Evolutionary conservation across 257 asterid genomes (phyloP), one percentile per base, ranked within the genome.

Genomic region (Solanum bulbocastanum): DNA sequence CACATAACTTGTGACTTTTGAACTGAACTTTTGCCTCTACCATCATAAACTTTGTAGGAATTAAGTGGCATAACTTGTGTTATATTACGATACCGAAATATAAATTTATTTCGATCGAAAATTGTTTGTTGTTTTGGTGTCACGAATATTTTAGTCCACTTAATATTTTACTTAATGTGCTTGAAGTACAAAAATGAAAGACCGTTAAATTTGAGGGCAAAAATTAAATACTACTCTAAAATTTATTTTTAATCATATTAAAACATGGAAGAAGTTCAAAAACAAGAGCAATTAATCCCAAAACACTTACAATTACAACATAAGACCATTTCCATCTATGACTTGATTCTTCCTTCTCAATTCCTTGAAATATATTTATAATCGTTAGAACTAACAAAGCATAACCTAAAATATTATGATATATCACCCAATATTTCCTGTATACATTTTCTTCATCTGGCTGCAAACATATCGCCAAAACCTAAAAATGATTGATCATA

Each of bases 291-390:
- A 30, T 84, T 10, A 89, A 10, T 25, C 90, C 87, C 90, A 92
- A 68, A 49, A 87, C 87, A 52, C 92, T 93, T 86, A 90, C 58
- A 46, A 89, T 39, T 22, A 39, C 88, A 58, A 88, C 88, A 78
- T 92, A 92, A 36, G 52, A 33, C 89, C 91, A 92, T 84, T 87
- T 91, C 93, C 93, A 92, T 79, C 18, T 88, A 30, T 74, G 88
- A 33, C 84, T 69, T 56, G 79, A 40, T 79, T 56, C 86, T 60
- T 46, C 83, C 35, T 88, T 73, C 32, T 82, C 89, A n/a, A 93
- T 90, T 74, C 95, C 94, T 88, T 90, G 39, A 78, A 89, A 91
- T 62, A 91, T 90, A 87, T 93, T 88, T 58, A 88, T 89, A 58
- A 89, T 84, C 33, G 87, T 90, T 8, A 91, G 79, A 39, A 86